Percentiles rank a stretch among this genome's conserved stretches.
Evolutionary conservation across 371 early-diverging fungal genomes (phyloP).

Genomic region (Mucor mucedo): DNA sequence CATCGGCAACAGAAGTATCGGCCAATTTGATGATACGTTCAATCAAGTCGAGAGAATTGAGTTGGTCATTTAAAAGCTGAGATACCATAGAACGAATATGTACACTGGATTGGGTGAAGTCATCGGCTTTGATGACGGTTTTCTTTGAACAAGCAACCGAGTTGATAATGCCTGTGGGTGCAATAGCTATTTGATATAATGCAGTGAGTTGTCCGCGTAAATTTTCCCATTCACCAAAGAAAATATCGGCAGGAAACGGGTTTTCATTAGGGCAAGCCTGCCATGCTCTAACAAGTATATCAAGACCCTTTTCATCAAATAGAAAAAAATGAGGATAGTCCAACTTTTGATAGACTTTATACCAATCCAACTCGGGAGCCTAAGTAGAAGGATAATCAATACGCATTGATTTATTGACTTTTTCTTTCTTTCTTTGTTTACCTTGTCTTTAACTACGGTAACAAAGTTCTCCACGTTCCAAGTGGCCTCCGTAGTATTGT

Average conservation of each 20-base stretch:
- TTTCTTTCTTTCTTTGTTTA: constrained; percentile 20
- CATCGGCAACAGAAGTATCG: constrained; percentile 66
- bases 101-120: constrained; percentile 54
- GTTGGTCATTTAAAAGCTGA: constrained; percentile 60
- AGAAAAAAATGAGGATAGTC: constrained; percentile 77
- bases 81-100: constrained; percentile 57
- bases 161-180: constrained; percentile 60
- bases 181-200: constrained; percentile 66
- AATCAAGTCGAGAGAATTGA: constrained; percentile 81
- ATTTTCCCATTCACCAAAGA: constrained; percentile 82
- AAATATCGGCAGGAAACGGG: constrained; percentile 71
- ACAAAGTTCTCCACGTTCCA: constrained; percentile 79
- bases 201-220: constrained; percentile 74
- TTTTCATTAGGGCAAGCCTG: constrained; percentile 35
- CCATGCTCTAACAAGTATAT: constrained; percentile 70
- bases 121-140: constrained; percentile 59
- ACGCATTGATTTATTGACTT: not conserved
- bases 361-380: constrained; percentile 70
- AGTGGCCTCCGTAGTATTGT: constrained; percentile 28
- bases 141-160: constrained; percentile 52
- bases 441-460: constrained; percentile 58
- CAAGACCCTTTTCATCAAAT: constrained; percentile 66
- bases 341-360: constrained; percentile 62
- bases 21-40: constrained; percentile 70
- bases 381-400: constrained; percentile 19